Conservation (phyloP, 768 basidiomycete genomes). For the Auricularia cornea region DNA sequence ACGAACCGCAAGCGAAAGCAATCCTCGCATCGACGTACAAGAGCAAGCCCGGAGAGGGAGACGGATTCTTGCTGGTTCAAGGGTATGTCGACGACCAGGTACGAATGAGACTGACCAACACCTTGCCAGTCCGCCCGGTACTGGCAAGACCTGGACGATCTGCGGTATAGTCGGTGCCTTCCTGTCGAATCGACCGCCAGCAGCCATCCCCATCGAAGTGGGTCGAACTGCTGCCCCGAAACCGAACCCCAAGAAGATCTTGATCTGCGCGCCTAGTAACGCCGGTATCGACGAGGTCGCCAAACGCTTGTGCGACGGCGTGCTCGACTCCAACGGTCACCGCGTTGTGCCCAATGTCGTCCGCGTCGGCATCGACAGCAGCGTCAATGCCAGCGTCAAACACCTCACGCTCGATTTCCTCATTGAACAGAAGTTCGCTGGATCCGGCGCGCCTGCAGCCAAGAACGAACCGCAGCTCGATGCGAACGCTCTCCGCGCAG, state of each 20-base stretch:
- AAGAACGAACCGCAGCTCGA: slow-evolving; percentile 32
- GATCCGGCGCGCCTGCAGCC: slow-evolving; percentile 11
- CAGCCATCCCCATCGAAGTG: slow-evolving; percentile 42
- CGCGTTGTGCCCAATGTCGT: slow-evolving; percentile 69
- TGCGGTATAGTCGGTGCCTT: slow-evolving; percentile 86
- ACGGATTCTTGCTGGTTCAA: slow-evolving; percentile 89
- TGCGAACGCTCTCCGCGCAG: slow-evolving; percentile 40
- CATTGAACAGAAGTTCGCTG: slow-evolving; percentile 60
- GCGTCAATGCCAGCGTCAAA: slow-evolving; percentile 70
- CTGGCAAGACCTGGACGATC: slow-evolving; percentile 97
- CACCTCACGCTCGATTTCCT: slow-evolving; percentile 83
- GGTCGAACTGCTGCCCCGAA: slow-evolving; percentile 37
- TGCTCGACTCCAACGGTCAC: slow-evolving; percentile 46
- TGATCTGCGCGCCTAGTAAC: slow-evolving; percentile 96
- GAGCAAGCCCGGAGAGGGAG: too few relatives aligned
- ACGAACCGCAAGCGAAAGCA: slow-evolving; percentile 90
- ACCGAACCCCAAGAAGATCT: slow-evolving; percentile 56
- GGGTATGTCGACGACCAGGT: slow-evolving; percentile 46
- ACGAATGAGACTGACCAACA: neutral
- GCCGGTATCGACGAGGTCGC: slow-evolving; percentile 98
- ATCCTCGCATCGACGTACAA: slow-evolving; percentile 66
- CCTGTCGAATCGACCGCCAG: slow-evolving; percentile 47
- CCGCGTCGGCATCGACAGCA: slow-evolving; percentile 71
- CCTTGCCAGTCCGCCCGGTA: slow-evolving; percentile 77
- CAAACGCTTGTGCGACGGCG: slow-evolving; percentile 74